Conservation (phyloP, 2,329 filamentous ascomycete species). For the Fusarium citri region DNA sequence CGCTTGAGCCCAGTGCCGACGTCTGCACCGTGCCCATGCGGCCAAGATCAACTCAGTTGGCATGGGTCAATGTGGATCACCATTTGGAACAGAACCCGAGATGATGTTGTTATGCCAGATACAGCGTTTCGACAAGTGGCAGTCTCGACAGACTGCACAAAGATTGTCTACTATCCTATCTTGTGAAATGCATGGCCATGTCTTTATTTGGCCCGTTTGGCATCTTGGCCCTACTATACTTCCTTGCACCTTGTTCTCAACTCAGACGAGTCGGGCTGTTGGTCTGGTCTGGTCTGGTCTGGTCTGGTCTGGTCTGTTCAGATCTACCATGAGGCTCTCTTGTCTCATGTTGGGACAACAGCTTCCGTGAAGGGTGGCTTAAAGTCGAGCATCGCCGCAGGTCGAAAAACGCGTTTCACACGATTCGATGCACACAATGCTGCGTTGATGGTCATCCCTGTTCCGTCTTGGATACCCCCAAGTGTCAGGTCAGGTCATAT, state of each 20-base stretch:
- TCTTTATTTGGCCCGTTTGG: conserved; percentile 21
- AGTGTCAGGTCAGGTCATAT: conserved; percentile 47
- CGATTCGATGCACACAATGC: conserved; percentile 6
- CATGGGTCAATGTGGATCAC: conserved; percentile 40
- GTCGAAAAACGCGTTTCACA: conserved; percentile 21
- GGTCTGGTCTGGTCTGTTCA: conserved; percentile 4
- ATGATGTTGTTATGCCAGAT: conserved; percentile 41
- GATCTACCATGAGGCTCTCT: conserved; percentile 28
- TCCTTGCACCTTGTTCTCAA: conserved; percentile 10
- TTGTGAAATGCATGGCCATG: conserved; percentile 5
- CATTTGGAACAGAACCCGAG: conserved; percentile 35
- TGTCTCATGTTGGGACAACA: conserved; percentile 19
- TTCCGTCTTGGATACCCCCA: conserved; percentile 30
- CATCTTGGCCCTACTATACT: conserved; percentile 9
- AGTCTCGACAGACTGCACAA: conserved; percentile 16
- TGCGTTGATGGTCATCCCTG: conserved; percentile 10
- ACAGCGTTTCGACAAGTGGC: conserved; percentile 36
- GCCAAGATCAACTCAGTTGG: conserved; percentile 40
- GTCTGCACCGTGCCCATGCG: conserved; percentile 40
- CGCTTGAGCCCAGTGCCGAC: conserved; percentile 43
- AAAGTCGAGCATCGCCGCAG: conserved; percentile 1
- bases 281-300: neutral
- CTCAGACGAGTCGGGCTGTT: conserved; percentile 4
- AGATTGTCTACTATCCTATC: conserved; percentile 21
- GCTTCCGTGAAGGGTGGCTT: conserved; percentile 12